Evolutionary conservation across 176 grass and related monocot genomes (phyloP).

Genomic region (Sorghum bicolor): DNA sequence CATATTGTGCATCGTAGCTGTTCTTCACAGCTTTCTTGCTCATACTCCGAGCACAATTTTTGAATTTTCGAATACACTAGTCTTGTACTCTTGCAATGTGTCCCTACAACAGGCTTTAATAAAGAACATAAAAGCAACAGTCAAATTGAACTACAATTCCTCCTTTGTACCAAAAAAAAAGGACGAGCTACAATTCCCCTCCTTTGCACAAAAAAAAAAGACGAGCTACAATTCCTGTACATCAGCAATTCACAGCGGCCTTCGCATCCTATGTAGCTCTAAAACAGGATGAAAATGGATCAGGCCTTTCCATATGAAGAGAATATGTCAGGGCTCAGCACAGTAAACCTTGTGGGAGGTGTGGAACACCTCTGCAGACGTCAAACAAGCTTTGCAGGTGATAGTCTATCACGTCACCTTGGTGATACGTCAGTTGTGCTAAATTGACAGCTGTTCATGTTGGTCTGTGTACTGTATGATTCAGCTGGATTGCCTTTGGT

Average conservation of each 20-base stretch:
- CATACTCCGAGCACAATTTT: not conserved
- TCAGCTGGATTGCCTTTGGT: conserved; percentile 33
- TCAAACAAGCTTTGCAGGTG: not conserved
- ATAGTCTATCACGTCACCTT: conserved; percentile 27
- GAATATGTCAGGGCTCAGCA: not conserved
- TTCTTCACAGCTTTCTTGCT: conserved; percentile 23
- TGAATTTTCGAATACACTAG: not conserved
- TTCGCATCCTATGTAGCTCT: conserved; percentile 25
- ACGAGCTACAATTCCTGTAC: conserved; percentile 23
- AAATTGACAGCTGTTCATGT: conserved; percentile 43
- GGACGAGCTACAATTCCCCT: not conserved
- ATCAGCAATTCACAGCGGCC: conserved; percentile 27
- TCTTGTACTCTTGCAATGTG: conserved; percentile 1
- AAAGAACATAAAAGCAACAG: not conserved
- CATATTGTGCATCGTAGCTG: not conserved
- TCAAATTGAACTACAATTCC: conserved; percentile 21
- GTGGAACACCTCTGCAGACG: not conserved
- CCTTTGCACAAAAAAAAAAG: too few species aligned
- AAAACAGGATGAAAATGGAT: conserved; percentile 20
- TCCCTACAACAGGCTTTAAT: conserved; percentile 8
- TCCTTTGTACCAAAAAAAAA: not conserved
- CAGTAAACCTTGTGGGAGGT: not conserved
- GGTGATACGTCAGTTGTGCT: conserved; percentile 42
- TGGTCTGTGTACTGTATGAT: conserved; percentile 26
- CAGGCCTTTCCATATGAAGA: conserved; percentile 14